These are phyloP conservation scores for Paralagenidium karlingii DNA, from an alignment of 352 stramenopile genomes.

Conservation along the genomic window DNA sequence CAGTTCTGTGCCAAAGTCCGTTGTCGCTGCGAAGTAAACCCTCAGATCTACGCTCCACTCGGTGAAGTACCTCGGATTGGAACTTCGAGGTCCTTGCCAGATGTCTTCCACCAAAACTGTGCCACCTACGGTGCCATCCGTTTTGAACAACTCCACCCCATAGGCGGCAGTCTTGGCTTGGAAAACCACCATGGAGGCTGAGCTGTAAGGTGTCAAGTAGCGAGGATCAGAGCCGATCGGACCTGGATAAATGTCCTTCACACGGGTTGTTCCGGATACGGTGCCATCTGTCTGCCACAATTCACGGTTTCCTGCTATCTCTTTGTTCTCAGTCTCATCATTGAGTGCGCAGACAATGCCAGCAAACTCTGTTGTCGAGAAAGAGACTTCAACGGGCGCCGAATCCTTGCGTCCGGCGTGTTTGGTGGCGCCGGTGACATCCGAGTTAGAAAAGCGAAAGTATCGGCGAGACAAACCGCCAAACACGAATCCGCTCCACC, in stretches of 20 bases:
- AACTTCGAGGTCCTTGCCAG: slow-evolving; percentile 25
- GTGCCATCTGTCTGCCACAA: slow-evolving; percentile 54
- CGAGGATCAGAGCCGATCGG: slow-evolving; percentile 18
- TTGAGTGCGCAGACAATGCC: slow-evolving; percentile 60
- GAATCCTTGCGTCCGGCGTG: slow-evolving; percentile 38
- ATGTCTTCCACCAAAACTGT: slow-evolving; percentile 44
- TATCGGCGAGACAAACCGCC: slow-evolving; percentile 20
- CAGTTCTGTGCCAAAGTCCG: slow-evolving; percentile 37
- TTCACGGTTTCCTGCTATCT: slow-evolving; percentile 17
- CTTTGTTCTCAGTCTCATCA: neutral
- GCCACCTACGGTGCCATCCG: slow-evolving; percentile 25
- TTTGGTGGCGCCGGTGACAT: slow-evolving; percentile 40
- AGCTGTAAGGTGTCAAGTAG: slow-evolving; percentile 25
- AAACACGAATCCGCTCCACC: slow-evolving; percentile 53
- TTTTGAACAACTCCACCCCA: slow-evolving; percentile 49
- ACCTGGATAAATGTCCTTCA: slow-evolving; percentile 31
- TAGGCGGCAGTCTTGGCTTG: slow-evolving; percentile 19
- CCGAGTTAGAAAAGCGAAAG: slow-evolving; percentile 73
- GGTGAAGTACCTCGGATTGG: slow-evolving; percentile 23
- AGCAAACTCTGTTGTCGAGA: slow-evolving; percentile 34
- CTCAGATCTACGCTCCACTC: slow-evolving; percentile 20
- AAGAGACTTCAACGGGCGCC: slow-evolving; percentile 14
- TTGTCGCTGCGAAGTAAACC: slow-evolving; percentile 42
- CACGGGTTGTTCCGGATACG: slow-evolving; percentile 14
- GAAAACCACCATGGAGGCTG: slow-evolving; percentile 25